Base-by-base conservation (phyloP, 1,284 basidiomycete species). In the Cryptococcus deneoformans region DNA sequence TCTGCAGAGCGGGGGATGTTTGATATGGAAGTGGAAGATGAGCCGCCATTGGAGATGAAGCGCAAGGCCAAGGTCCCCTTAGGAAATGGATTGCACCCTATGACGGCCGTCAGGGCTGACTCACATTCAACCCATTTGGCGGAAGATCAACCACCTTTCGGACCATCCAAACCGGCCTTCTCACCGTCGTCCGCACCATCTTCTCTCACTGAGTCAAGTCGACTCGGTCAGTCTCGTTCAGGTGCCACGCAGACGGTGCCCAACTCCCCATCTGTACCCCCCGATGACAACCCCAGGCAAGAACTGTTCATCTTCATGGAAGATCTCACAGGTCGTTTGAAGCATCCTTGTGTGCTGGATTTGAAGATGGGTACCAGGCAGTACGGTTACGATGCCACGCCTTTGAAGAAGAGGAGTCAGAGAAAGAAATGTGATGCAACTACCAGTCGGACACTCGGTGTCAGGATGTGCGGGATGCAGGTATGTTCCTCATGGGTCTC, bases 221-320 rank as follows among this genome's bases (percentile, higher is more conserved):
- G 16, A 10, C 24, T 34, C 9, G 24, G n/a, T 16, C 12, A 20
- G 49, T 35, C 5, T 37, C 57, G 29, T 14, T 10, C 11, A 20
- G 24, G 9, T 14, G 47, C 14, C 29, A 14, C 11, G 24, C 55
- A 29, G 36, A 52, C 57, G 46, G 36, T 62, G 69, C 80, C 64
- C 3, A 61, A 70, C 6, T 65, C 70, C 12, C 65, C 69, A 6
- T 60, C 66, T 34, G 51, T 69, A 10, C 57, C 50, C 24, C 49
- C 66, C 11, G 72, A 73, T 14, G 71, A 68, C 10, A 81, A 87
- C 48, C 85, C 89, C 0, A 86, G 94, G 14, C 93, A 96, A 77
- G 93, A 97, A 75, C 89, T 98, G 72, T 99, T 99, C 77, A 93
- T 99, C 66, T 83, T 99, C 62, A 95, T 99, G 91, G 95, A 99